phyloP scores from a whole-genome alignment of 495 filamentous ascomycete species.

The Lasiosphaeris hirsuta region DNA sequence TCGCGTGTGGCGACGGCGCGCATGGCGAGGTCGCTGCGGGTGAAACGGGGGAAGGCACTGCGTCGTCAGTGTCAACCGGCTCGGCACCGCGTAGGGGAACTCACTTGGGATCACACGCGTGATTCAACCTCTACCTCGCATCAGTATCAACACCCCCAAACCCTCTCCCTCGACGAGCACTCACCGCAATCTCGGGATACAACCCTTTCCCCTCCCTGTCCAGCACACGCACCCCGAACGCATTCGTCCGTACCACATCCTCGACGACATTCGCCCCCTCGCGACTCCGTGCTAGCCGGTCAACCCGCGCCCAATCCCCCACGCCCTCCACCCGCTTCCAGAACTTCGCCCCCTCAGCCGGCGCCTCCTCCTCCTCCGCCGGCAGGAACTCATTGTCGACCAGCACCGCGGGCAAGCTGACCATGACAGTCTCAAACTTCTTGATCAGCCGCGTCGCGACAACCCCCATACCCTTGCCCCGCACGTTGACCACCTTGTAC shows the following conservation, averaged over 20 bases:
- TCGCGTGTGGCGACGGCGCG: slow-evolving; percentile 32
- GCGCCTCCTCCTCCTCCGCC: slow-evolving; percentile 13
- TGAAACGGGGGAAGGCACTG: slow-evolving; percentile 31
- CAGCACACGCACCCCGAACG: slow-evolving; percentile 29
- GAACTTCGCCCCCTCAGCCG: slow-evolving; percentile 22
- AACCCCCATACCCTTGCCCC: slow-evolving; percentile 30
- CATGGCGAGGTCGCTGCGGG: slow-evolving; percentile 28
- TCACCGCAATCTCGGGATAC: slow-evolving; percentile 36
- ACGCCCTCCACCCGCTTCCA: slow-evolving; percentile 25
- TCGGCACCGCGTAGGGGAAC: background rate
- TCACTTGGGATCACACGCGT: slow-evolving; percentile 38
- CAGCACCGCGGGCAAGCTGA: slow-evolving; percentile 26
- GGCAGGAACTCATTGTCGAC: slow-evolving; percentile 29
- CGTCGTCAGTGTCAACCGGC: background rate
- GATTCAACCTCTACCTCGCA: slow-evolving; percentile 31
- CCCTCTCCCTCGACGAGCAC: slow-evolving; percentile 1
- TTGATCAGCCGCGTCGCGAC: slow-evolving; percentile 30
- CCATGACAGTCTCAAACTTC: slow-evolving; percentile 30
- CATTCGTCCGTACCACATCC: slow-evolving; percentile 34
- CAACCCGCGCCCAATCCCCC: slow-evolving; percentile 23
- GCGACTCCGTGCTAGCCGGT: slow-evolving; percentile 61
- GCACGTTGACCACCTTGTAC: slow-evolving; percentile 23
- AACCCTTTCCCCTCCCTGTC: slow-evolving; percentile 28
- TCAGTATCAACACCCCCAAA: background rate
- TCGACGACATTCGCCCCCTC: slow-evolving; percentile 36